Percentiles rank a stretch among this genome's conserved stretches.
Evolutionary conservation across 2,329 filamentous ascomycete species (phyloP).

Genomic region (Trichoderma hamatum): DNA sequence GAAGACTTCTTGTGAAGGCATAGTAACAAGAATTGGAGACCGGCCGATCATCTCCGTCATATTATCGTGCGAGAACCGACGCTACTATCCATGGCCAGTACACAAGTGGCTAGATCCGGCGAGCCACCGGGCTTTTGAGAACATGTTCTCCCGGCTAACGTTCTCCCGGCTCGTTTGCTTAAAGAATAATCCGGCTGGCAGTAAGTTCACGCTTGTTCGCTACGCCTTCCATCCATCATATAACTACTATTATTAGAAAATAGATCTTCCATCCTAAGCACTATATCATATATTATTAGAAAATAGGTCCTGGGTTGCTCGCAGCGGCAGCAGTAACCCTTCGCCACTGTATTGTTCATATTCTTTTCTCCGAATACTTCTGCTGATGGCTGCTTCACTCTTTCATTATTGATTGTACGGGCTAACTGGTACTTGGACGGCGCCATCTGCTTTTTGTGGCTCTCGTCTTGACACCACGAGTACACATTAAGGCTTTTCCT

Average conservation of each 20-base stretch:
- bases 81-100: background rate
- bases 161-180: background rate
- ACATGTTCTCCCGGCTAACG: background rate
- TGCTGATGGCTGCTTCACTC: background rate
- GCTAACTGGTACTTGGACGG: background rate
- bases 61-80: constrained; percentile 6
- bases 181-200: background rate
- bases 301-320: background rate
- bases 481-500: background rate
- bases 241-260: no score
- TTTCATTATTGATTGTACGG: background rate
- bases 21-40: background rate
- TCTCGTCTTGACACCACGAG: background rate
- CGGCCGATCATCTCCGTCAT: constrained; percentile 3
- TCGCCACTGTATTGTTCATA: no score
- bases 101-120: background rate
- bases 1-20: background rate
- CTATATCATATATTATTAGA: background rate
- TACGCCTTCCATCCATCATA: no score
- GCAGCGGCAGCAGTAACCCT: background rate
- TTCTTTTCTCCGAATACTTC: background rate
- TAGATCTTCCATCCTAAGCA: no score
- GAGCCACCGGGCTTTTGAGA: background rate
- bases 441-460: background rate
- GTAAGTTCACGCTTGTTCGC: background rate